Base-by-base conservation (phyloP, 371 early-diverging fungal species). In the Lichtheimia hyalospora region DNA sequence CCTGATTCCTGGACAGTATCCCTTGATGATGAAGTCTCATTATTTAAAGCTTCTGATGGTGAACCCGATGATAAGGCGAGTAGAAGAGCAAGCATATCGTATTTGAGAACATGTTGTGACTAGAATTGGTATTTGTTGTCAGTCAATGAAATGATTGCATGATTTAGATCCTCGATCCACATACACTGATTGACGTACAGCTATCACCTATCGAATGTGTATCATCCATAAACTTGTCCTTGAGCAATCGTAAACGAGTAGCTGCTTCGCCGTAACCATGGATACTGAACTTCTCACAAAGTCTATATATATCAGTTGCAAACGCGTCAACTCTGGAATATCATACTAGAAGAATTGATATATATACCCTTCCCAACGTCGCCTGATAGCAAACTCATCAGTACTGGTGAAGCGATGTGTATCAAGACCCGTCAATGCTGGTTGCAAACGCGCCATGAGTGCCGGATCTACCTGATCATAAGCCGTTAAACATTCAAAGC, bases 231-330 rank as follows among this genome's bases (percentile, higher is more conserved):
- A 62, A 44, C 24, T 18, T 25, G 13, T 24, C n/a, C 39, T 62
- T 62, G 28, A 25, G 41, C 4, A 14, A 40, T 3, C 42, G 34
- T 24, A 65, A 20, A 24, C 49, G 13, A 5, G 57, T 21, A n/a
- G 61, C 66, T 25, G 48, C 21, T n/a, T 25, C 53, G 28, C 60
- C 61, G 13, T 61, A 41, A 1, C 61, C 61, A 48, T 65, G 56
- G 42, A 65, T 57, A 14, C 27, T 49, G 40, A 65, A 56, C 53
- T 65, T 65, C 28, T 65, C 66, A n/a, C 48, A 46, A 40, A 65
- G 57, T 34, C 66, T 64, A 16, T 15, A 13, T 1, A 21, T 1
- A 8, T 16, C 28, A 40, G n/a, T n/a, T n/a, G n/a, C n/a, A n/a
- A n/a, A 16, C 12, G 15, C 52, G 42, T 25, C 5, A 21, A 25